Evolutionary conservation across 139 green algal genomes (phyloP).

Genomic region (Coelastrella sp.): DNA sequence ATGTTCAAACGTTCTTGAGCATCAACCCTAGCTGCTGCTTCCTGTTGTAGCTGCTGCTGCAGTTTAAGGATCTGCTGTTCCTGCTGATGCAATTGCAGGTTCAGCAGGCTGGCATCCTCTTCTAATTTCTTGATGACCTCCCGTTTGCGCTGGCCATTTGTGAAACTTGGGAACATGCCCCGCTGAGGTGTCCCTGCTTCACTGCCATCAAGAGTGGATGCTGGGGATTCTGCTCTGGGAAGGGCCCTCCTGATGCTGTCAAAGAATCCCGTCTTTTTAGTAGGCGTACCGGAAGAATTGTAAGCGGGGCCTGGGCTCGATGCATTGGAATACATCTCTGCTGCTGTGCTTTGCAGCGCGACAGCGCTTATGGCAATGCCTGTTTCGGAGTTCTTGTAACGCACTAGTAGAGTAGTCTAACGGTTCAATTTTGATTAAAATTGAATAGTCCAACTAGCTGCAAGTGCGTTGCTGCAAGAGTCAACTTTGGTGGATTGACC

Average conservation of each 20-base stretch:
- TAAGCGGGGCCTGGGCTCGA: constrained; percentile 4
- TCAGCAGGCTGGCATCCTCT: constrained; percentile 18
- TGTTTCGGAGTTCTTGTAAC: too few relatives aligned
- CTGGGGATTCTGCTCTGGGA: constrained; percentile 2
- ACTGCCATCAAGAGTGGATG: constrained; percentile 29
- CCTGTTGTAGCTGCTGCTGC: constrained; percentile 16
- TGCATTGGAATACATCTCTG: constrained; percentile 23
- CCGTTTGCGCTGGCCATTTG: constrained; percentile 35
- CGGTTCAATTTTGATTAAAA: too few relatives aligned
- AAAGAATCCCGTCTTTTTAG: not conserved
- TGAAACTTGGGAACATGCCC: constrained; percentile 39
- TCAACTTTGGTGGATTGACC: too few relatives aligned
- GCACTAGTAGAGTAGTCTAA: too few relatives aligned
- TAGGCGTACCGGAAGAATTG: not conserved
- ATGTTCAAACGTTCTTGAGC: constrained; percentile 39
- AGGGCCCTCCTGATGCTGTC: not conserved
- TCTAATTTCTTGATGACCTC: constrained; percentile 25
- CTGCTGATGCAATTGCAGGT: constrained; percentile 6
- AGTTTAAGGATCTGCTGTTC: not conserved
- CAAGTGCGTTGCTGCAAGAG: too few relatives aligned
- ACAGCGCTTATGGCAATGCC: not conserved
- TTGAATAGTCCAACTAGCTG: too few relatives aligned
- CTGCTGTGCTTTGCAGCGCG: not conserved
- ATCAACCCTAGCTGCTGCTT: not conserved
- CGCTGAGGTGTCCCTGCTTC: not conserved